A percentile compares a stretch with the other conserved stretches of the same genome.
Evolutionary conservation across 2,329 filamentous ascomycete species (phyloP).

Genomic region (Fusarium duplospermum): DNA sequence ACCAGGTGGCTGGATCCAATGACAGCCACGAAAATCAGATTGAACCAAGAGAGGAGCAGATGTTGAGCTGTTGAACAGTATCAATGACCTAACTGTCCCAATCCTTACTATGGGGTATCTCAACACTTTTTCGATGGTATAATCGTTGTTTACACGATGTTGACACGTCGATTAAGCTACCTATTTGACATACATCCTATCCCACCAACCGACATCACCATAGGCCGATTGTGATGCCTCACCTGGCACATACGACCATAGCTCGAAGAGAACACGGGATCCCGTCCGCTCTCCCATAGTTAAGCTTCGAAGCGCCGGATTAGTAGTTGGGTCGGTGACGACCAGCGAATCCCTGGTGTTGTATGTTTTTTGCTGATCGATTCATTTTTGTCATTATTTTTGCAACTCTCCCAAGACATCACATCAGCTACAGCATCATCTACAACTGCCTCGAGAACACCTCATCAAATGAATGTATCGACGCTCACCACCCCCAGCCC

Average conservation of each 20-base stretch:
- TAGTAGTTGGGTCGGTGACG: background rate
- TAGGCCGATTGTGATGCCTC: background rate
- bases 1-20: background rate
- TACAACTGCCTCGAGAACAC: background rate
- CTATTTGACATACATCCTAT: background rate
- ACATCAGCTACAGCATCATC: background rate
- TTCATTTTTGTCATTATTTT: too few relatives aligned
- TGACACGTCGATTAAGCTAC: too few relatives aligned
- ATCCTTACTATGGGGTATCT: background rate
- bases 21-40: too few relatives aligned
- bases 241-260: background rate
- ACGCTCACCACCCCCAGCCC: conserved; percentile 52
- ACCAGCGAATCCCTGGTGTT: background rate
- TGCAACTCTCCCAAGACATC: background rate
- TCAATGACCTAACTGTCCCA: background rate
- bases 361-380: background rate
- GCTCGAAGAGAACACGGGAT: background rate
- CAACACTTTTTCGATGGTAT: too few relatives aligned
- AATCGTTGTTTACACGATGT: too few relatives aligned
- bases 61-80: background rate
- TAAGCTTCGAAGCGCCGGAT: background rate
- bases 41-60: background rate
- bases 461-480: conserved; percentile 54
- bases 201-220: background rate
- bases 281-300: background rate